A percentile compares a stretch with the other conserved stretches of the same genome.
Evolutionary conservation across 805 yeast genomes (phyloP).

Genomic region (Nakazawaea sp.): DNA sequence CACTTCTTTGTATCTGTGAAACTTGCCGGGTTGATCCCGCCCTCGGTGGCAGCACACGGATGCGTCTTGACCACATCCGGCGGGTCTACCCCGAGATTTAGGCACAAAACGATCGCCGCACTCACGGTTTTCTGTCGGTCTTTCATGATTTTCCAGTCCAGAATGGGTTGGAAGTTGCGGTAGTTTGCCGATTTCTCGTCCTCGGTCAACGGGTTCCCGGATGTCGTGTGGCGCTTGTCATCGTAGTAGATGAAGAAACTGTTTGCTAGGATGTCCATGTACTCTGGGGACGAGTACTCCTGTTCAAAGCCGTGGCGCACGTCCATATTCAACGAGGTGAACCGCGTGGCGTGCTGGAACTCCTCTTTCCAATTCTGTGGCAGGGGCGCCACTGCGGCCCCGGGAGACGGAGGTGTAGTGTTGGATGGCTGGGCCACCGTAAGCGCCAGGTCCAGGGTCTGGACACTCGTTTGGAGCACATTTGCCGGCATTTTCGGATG

Average conservation of each 20-base stretch:
- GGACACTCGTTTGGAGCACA: no score
- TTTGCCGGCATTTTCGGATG: no score
- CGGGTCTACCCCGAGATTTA: conserved; percentile 93
- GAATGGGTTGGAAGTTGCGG: conserved; percentile 59
- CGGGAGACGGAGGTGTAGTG: no score
- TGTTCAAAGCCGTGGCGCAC: conserved; percentile 68
- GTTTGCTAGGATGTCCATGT: conserved; percentile 48
- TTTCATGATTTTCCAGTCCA: conserved; percentile 88
- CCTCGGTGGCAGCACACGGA: conserved; percentile 87
- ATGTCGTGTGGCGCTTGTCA: conserved; percentile 86
- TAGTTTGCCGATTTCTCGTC: conserved; percentile 40
- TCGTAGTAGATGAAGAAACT: conserved; percentile 81
- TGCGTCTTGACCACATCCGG: conserved; percentile 92
- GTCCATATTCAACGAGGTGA: conserved; percentile 41
- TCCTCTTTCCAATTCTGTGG: background rate
- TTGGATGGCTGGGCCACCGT: no score
- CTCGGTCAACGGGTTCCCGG: conserved; percentile 67
- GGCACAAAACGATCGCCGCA: conserved; percentile 86
- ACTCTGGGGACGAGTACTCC: conserved; percentile 46
- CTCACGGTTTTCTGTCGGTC: conserved; percentile 90
- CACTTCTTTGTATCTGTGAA: conserved; percentile 86
- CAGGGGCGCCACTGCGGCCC: no score
- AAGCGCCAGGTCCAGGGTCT: no score
- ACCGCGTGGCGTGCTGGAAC: background rate
- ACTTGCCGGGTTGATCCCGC: conserved; percentile 87